phyloP scores from a whole-genome alignment of 2,329 filamentous ascomycete genomes.

The Trichoderma pleuroti region DNA sequence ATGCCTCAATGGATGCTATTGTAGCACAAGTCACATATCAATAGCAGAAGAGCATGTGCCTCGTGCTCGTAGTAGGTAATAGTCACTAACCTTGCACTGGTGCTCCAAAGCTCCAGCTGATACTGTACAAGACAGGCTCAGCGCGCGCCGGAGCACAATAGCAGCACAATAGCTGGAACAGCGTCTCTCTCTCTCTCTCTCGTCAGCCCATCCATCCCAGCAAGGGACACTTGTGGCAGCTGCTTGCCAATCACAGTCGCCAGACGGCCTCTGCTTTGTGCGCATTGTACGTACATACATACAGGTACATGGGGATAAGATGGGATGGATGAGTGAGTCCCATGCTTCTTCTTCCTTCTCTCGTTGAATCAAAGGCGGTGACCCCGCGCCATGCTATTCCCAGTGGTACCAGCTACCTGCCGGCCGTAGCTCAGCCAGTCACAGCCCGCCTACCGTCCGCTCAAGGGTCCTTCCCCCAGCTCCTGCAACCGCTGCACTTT shows the following conservation, averaged over 20 bases:
- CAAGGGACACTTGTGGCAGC: neutral
- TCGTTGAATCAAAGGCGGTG: neutral
- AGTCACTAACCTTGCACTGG: neutral
- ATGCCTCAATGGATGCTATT: neutral
- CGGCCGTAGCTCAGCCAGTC: neutral
- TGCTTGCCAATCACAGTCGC: neutral
- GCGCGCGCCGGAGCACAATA: neutral
- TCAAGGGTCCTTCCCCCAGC: slow-evolving; percentile 8
- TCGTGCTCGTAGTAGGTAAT: neutral
- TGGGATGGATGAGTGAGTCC: neutral
- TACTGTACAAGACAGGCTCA: neutral
- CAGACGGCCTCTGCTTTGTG: neutral
- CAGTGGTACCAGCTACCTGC: neutral
- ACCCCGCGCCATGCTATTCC: neutral
- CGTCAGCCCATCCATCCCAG: neutral
- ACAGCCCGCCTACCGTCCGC: neutral
- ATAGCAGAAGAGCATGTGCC: neutral
- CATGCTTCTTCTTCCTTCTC: neutral
- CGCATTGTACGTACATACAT: neutral
- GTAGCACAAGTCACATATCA: neutral
- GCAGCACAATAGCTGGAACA: neutral
- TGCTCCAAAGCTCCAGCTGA: neutral
- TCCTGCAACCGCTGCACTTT: neutral
- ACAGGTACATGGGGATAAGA: neutral
- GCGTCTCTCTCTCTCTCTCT: neutral